A percentile compares a stretch with the other conserved stretches of the same genome.
Evolutionary conservation across 2,329 filamentous ascomycete species (phyloP).

Genomic region (Scedosporium dehoogii): DNA sequence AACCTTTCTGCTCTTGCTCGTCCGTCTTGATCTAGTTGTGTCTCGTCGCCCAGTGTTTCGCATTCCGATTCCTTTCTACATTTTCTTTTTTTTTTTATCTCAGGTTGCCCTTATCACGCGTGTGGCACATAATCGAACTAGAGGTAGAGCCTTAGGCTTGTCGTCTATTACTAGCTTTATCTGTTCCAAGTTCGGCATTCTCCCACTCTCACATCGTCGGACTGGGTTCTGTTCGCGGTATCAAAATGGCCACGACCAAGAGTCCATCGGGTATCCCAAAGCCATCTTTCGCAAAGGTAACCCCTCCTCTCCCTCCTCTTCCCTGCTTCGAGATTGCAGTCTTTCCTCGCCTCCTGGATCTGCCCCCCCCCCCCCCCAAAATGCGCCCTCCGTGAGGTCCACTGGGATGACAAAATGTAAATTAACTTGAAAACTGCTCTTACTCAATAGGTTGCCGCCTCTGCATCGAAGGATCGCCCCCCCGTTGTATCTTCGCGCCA

Average conservation of each 20-base stretch:
- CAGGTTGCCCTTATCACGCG: not conserved
- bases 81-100: not conserved
- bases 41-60: not conserved
- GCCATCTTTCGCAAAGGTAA: slow-evolving; percentile 69
- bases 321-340: not conserved
- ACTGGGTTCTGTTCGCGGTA: not conserved
- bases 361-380: no score
- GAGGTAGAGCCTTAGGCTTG: not conserved
- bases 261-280: slow-evolving; percentile 39
- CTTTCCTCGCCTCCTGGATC: not conserved
- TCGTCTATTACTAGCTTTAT: not conserved
- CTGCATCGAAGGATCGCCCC: slow-evolving; percentile 19
- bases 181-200: not conserved
- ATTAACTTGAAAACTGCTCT: not conserved
- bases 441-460: slow-evolving; percentile 36
- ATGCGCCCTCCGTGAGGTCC: not conserved
- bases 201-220: not conserved
- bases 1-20: not conserved
- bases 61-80: not conserved
- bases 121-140: not conserved
- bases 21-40: slow-evolving; percentile 5
- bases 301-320: not conserved
- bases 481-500: slow-evolving; percentile 8
- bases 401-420: no score
- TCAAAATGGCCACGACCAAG: slow-evolving; percentile 35